Evolutionary conservation across 179 eudicot species (phyloP).

Genomic region (Actinidia arguta): DNA sequence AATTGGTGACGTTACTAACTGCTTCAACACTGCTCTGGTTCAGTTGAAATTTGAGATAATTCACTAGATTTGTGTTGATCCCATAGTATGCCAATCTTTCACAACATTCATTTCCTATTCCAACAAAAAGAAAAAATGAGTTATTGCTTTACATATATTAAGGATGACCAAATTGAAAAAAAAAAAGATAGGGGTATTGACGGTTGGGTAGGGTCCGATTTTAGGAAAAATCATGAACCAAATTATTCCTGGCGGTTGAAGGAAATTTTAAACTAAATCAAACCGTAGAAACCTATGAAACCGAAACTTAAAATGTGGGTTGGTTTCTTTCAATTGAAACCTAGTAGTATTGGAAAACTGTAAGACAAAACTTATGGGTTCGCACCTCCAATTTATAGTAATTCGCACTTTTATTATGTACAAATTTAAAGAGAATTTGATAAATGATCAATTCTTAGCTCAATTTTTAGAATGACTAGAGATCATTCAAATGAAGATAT

Average conservation of each 20-base stretch:
- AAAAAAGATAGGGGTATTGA: background rate
- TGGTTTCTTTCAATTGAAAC: too few relatives aligned
- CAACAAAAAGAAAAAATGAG: background rate
- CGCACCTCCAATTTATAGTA: too few relatives aligned
- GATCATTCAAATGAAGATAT: too few relatives aligned
- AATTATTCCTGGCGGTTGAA: background rate
- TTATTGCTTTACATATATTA: too few relatives aligned
- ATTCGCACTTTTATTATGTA: too few relatives aligned
- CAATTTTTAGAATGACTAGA: too few relatives aligned
- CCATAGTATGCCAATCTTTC: slow-evolving; percentile 66
- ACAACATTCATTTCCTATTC: slow-evolving; percentile 53
- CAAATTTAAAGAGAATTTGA: too few relatives aligned
- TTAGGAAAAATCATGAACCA: background rate
- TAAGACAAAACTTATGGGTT: too few relatives aligned
- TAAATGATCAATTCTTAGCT: too few relatives aligned
- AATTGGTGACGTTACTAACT: slow-evolving; percentile 46
- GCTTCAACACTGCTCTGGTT: slow-evolving; percentile 45
- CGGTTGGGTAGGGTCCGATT: background rate
- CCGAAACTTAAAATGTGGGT: too few relatives aligned
- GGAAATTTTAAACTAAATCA: background rate
- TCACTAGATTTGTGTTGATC: slow-evolving; percentile 53
- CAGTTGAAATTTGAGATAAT: slow-evolving; percentile 42
- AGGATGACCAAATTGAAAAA: background rate
- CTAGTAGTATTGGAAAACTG: too few relatives aligned
- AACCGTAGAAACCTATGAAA: too few relatives aligned